Base-by-base conservation (phyloP, 495 filamentous ascomycete genomes). In the Hypoxylon perforatum region DNA sequence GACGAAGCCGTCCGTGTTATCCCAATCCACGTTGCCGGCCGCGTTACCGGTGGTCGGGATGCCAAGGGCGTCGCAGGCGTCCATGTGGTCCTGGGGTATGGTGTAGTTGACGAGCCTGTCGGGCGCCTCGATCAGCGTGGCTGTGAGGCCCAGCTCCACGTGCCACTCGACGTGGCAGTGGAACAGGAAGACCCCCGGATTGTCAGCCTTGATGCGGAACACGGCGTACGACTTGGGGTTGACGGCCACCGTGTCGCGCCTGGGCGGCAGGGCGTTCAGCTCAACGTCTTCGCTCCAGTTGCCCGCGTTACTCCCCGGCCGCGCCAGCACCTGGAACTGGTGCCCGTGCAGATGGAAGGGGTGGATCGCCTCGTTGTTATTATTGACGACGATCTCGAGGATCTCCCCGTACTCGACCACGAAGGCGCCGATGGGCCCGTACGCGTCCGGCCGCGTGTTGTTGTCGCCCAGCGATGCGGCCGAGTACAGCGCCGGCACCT, bases 121-220 rank as follows among this genome's bases (percentile, higher is more conserved):
- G 0, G 91, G 91, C 0, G 84, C 85, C 76, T 93, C 91, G 69
- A 95, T 85, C 25, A 94, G 78, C 8, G 86, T 90, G 14, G 86
- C 88, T 1, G 85, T 86, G 18, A 95, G 81, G 19, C 92, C 92
- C 69, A 86, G 86, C 62, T 84, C 87, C 41, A 92, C 84, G 70
- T 94, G 91, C 89, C 90, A 93, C 79, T 92, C 90, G 23, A 92
- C 83, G 75, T 92, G 90, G 77, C 92, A 94, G 73, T 95, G 92
- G 74, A 93, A 91, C 19, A 93, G 75, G 85, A 88, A 93, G 35
- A 93, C 83, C 52, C 90, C 93, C 15, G 92, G 90, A 72, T 96
- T 96, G 57, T 83, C 69, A 0, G 86, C 86, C 15, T 71, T 73
- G 66, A 88, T 89, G 35, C 87, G 81, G 30, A 90, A 72, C 4